Base-by-base conservation (phyloP, 1,284 basidiomycete species). In the Malassezia nana region DNA sequence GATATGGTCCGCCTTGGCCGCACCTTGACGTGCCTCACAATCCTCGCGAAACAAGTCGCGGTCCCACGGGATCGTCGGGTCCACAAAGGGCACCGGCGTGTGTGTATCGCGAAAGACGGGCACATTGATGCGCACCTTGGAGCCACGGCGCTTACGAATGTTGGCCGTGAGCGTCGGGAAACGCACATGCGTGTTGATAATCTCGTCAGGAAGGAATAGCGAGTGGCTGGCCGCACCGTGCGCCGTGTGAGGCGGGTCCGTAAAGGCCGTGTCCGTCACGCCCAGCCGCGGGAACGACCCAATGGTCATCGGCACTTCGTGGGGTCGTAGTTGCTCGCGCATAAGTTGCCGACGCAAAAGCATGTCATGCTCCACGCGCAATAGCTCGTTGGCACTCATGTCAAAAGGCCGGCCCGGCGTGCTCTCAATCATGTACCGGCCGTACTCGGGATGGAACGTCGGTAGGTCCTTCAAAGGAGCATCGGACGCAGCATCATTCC, bases 141-240 rank as follows among this genome's bases (percentile, higher is more conserved):
- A 86, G 7, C 89, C 89, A 70, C 92, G 80, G 61, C 94, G 80
- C 58, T 82, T 80, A 60, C 94, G 81, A 69, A 98, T 96, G 75
- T 98, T 98, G 51, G 90, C 88, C 1, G 94, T 92, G 26, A 98
- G 80, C 6, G 92, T 95, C 85, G 90, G 92, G 78, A 96, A 99
- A 54, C 94, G 85, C 40, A 85, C 89, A 77, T 98, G 94, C 28
- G 89, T 89, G 76, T 95, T 98, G 46, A 89, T 95, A 61, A 98
- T 84, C 76, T 96, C 84, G 74, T 98, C 86, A 0, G 91, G 89
- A 15, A 99, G 80, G 78, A 98, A 98, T 57, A 95, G 77, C 73
- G 87, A 91, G 71, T 88, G 86, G 62, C 87, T 89, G 13, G 85
- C 87, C 48, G 84, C 77, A 6, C 89, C 88, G 6, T 78, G 78